Base-by-base conservation (phyloP, 768 basidiomycete species). In the Pholiota conissans region DNA sequence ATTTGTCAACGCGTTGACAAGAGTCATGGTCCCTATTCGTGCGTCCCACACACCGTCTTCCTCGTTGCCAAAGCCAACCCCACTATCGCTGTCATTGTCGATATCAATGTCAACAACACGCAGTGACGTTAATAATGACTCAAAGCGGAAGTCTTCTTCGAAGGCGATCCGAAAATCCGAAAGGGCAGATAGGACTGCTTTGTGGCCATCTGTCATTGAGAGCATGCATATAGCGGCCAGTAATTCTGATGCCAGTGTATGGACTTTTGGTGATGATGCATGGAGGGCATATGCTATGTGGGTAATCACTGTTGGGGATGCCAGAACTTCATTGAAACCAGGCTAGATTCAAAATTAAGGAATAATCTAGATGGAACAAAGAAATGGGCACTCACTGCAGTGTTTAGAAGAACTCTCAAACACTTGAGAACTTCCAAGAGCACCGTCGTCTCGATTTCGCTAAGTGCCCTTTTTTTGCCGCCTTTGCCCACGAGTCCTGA, bases 221-320 rank as follows among this genome's bases (percentile, higher is more conserved):
- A 96, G 75, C 20, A 92, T 78, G 67, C 91, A 93, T 39, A 95
- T 83, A 0, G 89, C 95, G 1, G 92, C 91, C 9, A 98, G 80
- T 26, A 95, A 77, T 62, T 95, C 92, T 3, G 87, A 84, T 0
- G 83, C 79, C 22, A 91, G 76, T 0, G 84, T 80, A 56, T 90
- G 84, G 8, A 91, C 73, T 69, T 90, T 94, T 52, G 81, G 73
- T 9, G 88, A 86, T 0, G 87, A 76, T 1, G 78, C 77, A 61
- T 87, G 82, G 11, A 95, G 79, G 0, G 86, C 81, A 64, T 90
- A 90, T 14, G 85, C 76, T 62, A 95, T 83, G 61, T 90, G 84
- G 1, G 84, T 86, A 59, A 95, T 79, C 29, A 91, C 75, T 0
- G 76, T 84, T 0, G 89, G 80, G 8, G 84, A 84, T 6, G 76